phyloP scores from a whole-genome alignment of 139 green algal genomes.

The Astrephomene gubernaculifera region DNA sequence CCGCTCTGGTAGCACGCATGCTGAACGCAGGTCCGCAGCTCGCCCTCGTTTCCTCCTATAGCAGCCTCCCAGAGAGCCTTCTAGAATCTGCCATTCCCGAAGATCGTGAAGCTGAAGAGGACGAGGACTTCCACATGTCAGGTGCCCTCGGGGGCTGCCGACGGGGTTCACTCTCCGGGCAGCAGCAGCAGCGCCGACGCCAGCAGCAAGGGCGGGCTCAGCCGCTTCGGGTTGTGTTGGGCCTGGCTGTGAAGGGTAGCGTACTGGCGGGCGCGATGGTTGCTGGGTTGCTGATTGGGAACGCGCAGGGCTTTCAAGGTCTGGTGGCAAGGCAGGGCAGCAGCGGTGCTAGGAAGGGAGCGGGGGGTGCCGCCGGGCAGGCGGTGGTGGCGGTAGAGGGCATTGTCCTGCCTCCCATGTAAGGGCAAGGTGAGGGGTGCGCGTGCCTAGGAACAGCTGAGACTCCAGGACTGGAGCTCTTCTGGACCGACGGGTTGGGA shows the following conservation, averaged over 20 bases:
- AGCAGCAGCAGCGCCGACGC: neutral
- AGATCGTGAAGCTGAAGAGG: neutral
- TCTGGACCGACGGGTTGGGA: too few species aligned
- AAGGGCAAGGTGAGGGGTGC: too few species aligned
- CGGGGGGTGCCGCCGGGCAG: too few species aligned
- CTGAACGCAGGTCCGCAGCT: too few species aligned
- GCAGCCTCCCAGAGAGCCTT: neutral
- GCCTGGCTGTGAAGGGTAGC: constrained; percentile 18
- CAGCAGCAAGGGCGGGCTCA: neutral
- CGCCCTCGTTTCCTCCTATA: too few species aligned
- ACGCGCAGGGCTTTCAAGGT: neutral
- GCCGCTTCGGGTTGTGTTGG: neutral
- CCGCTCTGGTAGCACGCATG: too few species aligned
- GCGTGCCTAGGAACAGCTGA: too few species aligned
- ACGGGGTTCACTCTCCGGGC: too few species aligned
- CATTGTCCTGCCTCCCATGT: neutral
- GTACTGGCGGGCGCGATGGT: constrained; percentile 31
- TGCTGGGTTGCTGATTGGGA: constrained; percentile 2
- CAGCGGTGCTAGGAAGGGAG: neutral
- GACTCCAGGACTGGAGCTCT: too few species aligned
- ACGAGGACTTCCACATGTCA: too few species aligned
- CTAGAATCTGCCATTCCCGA: neutral
- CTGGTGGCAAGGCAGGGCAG: neutral
- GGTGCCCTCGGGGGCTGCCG: too few species aligned
- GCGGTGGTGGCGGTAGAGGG: neutral